Evolutionary conservation across 1,284 basidiomycete genomes (phyloP).

Genomic region (Amylostereum areolatum): DNA sequence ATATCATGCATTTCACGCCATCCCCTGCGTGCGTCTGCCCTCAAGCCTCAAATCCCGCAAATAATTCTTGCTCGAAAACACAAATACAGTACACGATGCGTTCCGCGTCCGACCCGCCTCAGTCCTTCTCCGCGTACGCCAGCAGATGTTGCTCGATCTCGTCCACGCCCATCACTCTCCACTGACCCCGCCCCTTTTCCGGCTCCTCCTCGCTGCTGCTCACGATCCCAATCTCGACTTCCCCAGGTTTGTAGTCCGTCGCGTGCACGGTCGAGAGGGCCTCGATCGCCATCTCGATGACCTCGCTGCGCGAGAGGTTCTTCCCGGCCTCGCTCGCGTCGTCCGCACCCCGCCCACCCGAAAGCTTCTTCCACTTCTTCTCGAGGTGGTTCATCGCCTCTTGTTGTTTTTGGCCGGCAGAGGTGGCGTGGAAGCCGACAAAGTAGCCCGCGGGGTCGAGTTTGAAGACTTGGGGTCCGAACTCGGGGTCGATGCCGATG

Average conservation of each 20-base stretch:
- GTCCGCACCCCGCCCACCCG: slow-evolving; percentile 68
- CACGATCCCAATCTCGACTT: slow-evolving; percentile 84
- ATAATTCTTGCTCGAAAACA: background rate
- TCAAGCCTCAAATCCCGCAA: background rate
- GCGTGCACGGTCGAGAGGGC: slow-evolving; percentile 89
- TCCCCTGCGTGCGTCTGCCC: background rate
- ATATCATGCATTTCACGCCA: background rate
- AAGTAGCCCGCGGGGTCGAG: slow-evolving; percentile 99
- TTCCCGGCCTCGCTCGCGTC: slow-evolving; percentile 67
- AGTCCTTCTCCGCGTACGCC: slow-evolving; percentile 94
- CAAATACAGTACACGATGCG: background rate
- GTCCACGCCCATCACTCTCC: slow-evolving; percentile 78
- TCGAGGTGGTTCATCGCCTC: slow-evolving; percentile 98
- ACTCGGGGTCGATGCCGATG: slow-evolving; percentile 88
- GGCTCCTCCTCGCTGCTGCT: slow-evolving; percentile 67
- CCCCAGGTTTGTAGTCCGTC: slow-evolving; percentile 91
- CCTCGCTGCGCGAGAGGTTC: slow-evolving; percentile 58
- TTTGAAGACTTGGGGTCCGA: slow-evolving; percentile 94
- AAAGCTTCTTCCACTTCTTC: slow-evolving; percentile 97
- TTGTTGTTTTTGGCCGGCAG: slow-evolving; percentile 96
- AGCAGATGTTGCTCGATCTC: slow-evolving; percentile 86
- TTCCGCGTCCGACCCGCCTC: slow-evolving; percentile 8
- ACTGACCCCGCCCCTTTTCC: slow-evolving; percentile 61
- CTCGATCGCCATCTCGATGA: slow-evolving; percentile 94
- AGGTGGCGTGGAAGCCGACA: slow-evolving; percentile 96